These are phyloP conservation scores for Favolaschia claudopus DNA, from an alignment of 768 basidiomycete species.

Conservation along the genomic window DNA sequence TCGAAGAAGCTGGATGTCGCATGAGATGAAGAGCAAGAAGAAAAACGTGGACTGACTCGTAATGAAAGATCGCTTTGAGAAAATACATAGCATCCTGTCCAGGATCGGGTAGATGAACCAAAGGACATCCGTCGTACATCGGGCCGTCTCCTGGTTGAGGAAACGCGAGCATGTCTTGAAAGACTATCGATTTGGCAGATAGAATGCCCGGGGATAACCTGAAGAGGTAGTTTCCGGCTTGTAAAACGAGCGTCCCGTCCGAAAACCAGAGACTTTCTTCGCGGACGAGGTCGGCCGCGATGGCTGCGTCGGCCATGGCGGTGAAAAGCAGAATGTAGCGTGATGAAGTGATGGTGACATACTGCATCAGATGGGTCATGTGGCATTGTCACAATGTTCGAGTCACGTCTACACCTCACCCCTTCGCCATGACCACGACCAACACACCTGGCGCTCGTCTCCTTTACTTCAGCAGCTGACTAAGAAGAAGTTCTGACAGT, in stretches of 20 bases:
- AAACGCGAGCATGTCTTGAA: background rate
- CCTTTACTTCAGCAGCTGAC: too few relatives aligned
- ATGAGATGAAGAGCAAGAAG: background rate
- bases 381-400: too few relatives aligned
- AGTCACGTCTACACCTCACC: too few relatives aligned
- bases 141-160: background rate
- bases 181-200: background rate
- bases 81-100: background rate
- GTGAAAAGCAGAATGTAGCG: too few relatives aligned
- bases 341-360: too few relatives aligned
- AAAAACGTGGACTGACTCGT: background rate
- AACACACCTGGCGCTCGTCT: too few relatives aligned
- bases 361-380: too few relatives aligned
- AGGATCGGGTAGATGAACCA: background rate
- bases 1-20: constrained; percentile 12
- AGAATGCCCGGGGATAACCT: background rate
- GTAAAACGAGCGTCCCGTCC: background rate
- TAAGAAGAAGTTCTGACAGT: too few relatives aligned
- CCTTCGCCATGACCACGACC: too few relatives aligned
- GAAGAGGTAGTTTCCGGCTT: background rate
- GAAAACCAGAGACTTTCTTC: constrained; percentile 3
- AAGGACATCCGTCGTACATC: background rate
- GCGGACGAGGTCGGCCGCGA: background rate
- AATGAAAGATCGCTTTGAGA: constrained; percentile 6
- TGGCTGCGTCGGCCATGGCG: too few relatives aligned